phyloP scores from a whole-genome alignment of 2,329 filamentous ascomycete genomes.

The Verruconis gallopava region DNA sequence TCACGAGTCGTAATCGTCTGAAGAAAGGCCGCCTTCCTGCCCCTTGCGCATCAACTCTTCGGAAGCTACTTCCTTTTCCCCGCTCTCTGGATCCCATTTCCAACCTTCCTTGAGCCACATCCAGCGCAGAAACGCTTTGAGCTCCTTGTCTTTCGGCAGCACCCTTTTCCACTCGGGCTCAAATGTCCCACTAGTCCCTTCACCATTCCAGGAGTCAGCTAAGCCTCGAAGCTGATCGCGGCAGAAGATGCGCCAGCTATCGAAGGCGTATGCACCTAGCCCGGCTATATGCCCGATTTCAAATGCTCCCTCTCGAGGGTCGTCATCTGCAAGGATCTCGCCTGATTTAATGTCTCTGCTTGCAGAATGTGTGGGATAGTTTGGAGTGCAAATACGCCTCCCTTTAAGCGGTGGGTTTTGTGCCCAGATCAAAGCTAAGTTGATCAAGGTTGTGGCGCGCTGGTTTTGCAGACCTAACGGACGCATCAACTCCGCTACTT shows the following conservation, averaged over 20 bases:
- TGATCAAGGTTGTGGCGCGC: constrained; percentile 54
- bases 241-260: constrained; percentile 91
- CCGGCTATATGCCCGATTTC: constrained; percentile 79
- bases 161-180: constrained; percentile 89
- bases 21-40: constrained; percentile 43
- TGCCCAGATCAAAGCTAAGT: constrained; percentile 57
- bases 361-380: constrained; percentile 41
- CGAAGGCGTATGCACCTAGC: constrained; percentile 64
- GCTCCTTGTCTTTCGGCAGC: constrained; percentile 69
- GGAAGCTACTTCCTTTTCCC: constrained; percentile 43
- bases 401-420: constrained; percentile 46
- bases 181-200: constrained; percentile 36
- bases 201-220: constrained; percentile 53
- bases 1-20: constrained; percentile 20
- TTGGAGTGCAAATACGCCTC: constrained; percentile 42
- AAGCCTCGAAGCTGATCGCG: constrained; percentile 60
- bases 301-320: constrained; percentile 45
- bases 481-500: constrained; percentile 50
- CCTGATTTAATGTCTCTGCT: constrained; percentile 30
- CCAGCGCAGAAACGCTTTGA: constrained; percentile 78
- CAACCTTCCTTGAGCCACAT: constrained; percentile 84
- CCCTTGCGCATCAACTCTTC: constrained; percentile 44
- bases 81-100: constrained; percentile 64
- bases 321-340: constrained; percentile 32
- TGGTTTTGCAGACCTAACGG: constrained; percentile 59